These are phyloP conservation scores for Lactifluus piperatus DNA, from an alignment of 768 basidiomycete species.

Conservation along the genomic window DNA sequence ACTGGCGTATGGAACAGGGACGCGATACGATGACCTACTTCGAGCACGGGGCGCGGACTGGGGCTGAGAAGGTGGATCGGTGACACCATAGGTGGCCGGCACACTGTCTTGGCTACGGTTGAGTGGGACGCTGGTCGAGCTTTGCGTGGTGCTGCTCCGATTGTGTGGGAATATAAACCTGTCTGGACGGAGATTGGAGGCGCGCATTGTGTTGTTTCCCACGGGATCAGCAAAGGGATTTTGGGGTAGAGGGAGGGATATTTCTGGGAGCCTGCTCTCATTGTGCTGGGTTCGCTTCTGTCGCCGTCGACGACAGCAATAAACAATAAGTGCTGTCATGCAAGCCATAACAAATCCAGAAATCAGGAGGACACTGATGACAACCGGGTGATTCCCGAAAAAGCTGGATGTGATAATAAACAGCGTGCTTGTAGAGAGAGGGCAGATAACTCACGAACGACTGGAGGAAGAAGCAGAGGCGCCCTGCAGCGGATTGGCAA, in stretches of 20 bases:
- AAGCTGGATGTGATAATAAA: conserved; percentile 34
- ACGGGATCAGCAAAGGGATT: conserved; percentile 33
- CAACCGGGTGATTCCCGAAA: conserved; percentile 57
- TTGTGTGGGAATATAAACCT: not conserved
- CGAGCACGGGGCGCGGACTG: not conserved
- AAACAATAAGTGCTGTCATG: conserved; percentile 36
- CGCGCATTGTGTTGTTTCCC: not conserved
- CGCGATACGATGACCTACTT: conserved; percentile 3
- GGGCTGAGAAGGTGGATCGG: not conserved
- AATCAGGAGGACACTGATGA: conserved; percentile 66
- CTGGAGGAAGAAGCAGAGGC: not conserved
- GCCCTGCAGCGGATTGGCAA: conserved; percentile 38
- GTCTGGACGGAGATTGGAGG: not conserved
- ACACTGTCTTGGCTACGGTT: not conserved
- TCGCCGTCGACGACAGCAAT: conserved; percentile 35
- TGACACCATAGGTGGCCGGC: not conserved
- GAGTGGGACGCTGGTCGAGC: not conserved
- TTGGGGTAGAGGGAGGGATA: conserved; percentile 22
- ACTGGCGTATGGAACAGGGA: conserved; percentile 4
- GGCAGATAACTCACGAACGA: conserved; percentile 10
- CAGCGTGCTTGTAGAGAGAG: not conserved
- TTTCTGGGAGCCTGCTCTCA: conserved; percentile 10
- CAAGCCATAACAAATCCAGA: conserved; percentile 49
- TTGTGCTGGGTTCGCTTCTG: conserved; percentile 25
- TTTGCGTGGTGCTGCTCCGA: not conserved